Evolutionary conservation across 768 basidiomycete species (phyloP).

Genomic region (Leccinum variicolor): DNA sequence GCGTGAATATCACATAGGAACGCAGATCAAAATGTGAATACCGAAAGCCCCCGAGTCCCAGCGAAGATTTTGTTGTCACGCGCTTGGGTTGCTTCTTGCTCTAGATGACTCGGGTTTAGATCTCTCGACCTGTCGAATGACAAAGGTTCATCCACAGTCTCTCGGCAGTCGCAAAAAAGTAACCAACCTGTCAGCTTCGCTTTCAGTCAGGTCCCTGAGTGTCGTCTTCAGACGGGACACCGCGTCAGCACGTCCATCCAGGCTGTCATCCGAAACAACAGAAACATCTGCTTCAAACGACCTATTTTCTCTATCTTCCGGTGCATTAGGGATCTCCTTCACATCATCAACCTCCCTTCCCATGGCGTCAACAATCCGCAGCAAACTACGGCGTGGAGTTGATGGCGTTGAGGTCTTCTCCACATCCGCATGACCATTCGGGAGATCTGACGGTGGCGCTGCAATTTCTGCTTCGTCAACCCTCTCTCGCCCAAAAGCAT

Average conservation of each 20-base stretch:
- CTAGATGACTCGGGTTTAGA: slow-evolving; percentile 23
- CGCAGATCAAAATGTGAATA: slow-evolving; percentile 24
- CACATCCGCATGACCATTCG: slow-evolving; percentile 17
- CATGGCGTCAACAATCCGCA: slow-evolving; percentile 69
- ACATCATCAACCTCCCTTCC: slow-evolving; percentile 52
- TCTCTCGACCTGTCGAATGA: slow-evolving; percentile 26
- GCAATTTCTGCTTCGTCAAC: slow-evolving; percentile 10
- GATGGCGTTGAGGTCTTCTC: slow-evolving; percentile 12
- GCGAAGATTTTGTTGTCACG: slow-evolving; percentile 33
- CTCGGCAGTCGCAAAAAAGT: slow-evolving; percentile 1
- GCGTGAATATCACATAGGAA: slow-evolving; percentile 6
- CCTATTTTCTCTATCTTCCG: slow-evolving; percentile 14
- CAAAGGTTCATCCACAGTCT: slow-evolving; percentile 4
- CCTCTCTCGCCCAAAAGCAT: slow-evolving; percentile 63
- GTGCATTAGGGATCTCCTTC: slow-evolving; percentile 31
- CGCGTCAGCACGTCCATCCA: slow-evolving; percentile 44
- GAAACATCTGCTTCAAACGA: slow-evolving; percentile 20
- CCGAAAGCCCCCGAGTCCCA: slow-evolving; percentile 38
- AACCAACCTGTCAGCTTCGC: slow-evolving; percentile 54
- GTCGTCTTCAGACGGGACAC: slow-evolving; percentile 56
- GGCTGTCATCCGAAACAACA: slow-evolving; percentile 19
- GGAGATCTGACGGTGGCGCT: background rate
- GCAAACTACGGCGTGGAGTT: slow-evolving; percentile 33
- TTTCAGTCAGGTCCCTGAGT: slow-evolving; percentile 53
- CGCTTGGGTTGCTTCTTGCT: slow-evolving; percentile 44